Evolutionary conservation across 208 protist species (phyloP), one percentile per base, ranked within the genome.

Genomic region (Balamuthia mandrillaris): DNA sequence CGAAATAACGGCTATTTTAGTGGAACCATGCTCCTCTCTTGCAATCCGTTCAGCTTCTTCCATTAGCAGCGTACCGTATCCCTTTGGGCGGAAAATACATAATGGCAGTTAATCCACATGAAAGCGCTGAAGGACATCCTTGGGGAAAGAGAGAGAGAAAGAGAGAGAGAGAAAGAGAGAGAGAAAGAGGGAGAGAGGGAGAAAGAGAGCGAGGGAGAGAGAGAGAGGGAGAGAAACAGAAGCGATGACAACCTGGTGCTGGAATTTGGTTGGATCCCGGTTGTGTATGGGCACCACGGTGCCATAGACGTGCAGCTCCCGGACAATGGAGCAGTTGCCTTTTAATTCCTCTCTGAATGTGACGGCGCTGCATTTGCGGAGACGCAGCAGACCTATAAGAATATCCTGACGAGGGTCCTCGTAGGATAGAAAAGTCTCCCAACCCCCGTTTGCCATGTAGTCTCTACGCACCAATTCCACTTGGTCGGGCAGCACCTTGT

Each of bases 301-400:
- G 70, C 94, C 91, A 45, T 91, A 91, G n/a, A 99, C 98, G 84
- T 99, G 98, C 33, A 99, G 90, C 88, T 99, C 98, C 47, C 98
- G 96, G 14, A 99, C 97, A 29, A 99, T 94, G 18, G 96, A 97
- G 60, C 91, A 95, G 31, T 63, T 82, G 0, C 56, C 75, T 16
- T 85, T 91, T 6, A 99, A 90, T 88, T 99, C 97, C 5, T 92
- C 84, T 42, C 94, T 74, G 89, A 98, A 98, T 6, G 96, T 92
- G 18, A 65, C 66, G 14, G 66, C 42, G 10, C 47, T 74, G 33
- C 90, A 95, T 52, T 95, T 93, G 35, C 94, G 89, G 10, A 96
- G 81, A 39, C 95, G 90, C 9, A 96, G 88, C 2, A 97, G 68
- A 58, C 95, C 95, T 63, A 97, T 92, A 0, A 97, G 81, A 72